Base-by-base conservation (phyloP, 768 basidiomycete genomes). In the Mycena epipterygia region DNA sequence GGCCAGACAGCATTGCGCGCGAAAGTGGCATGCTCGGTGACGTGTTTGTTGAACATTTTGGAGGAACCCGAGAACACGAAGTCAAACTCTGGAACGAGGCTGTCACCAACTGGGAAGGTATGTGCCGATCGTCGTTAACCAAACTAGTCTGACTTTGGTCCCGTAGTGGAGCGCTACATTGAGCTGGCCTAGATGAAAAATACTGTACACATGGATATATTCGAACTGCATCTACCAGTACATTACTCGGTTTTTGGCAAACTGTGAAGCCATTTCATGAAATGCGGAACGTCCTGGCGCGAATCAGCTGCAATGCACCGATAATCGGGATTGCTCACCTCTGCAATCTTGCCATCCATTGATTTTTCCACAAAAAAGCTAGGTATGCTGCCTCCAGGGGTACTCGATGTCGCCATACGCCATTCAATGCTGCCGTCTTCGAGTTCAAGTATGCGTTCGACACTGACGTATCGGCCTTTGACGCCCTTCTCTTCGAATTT, bases 21-120 rank as follows among this genome's bases (percentile, higher is more conserved):
- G 93, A 96, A 77, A 78, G 79, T 19, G 78, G 80, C 13, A 84
- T 95, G 46, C 90, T 99, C 64, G 97, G 97, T 0, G 84, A 96
- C 76, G 91, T 90, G 27, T 98, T 98, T 76, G 95, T 99, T 1
- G 95, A 99, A 19, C 98, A 99, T 78, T 97, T 89, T 76, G 95
- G 94, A 3, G 97, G 96, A 11, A 99, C 98, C n/a, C 89, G 97
- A 75, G 89, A 95, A 79, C 93, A 98, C 78, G 96, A 97, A 78
- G 90, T 97, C 65, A 90, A 86, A 61, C 75, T 93, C 29, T 97
- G 94, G 92, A 93, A 95, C 74, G 89, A 91, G 75, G 95, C 95
- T 3, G 95, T 97, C 42, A 98, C 97, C 14, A 92, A 89, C 78
- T 98, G 95, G 96, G 97, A 97, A 89, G 89, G 96, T 95, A 75